A percentile compares a stretch with the other conserved stretches of the same genome.
phyloP scores from a whole-genome alignment of 371 early-diverging fungal species.

The Apophysomyces trapeziformis region DNA sequence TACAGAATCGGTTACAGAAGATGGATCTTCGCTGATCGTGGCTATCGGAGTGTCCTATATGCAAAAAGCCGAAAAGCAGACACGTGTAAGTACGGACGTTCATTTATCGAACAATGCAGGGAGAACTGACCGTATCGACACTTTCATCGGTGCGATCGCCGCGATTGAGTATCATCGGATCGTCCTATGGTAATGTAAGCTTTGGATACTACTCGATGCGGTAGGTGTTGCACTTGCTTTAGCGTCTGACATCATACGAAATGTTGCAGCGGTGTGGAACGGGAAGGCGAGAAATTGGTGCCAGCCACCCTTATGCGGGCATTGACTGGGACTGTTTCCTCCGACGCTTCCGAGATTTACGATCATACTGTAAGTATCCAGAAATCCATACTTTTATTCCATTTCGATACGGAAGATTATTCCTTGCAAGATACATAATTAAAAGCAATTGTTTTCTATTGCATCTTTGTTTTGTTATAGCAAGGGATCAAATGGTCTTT shows the following conservation, averaged over 20 bases:
- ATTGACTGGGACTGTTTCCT: neutral
- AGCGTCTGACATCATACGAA: neutral
- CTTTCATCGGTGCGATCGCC: neutral
- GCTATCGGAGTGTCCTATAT: neutral
- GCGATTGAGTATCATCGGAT: neutral
- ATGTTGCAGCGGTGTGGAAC: neutral
- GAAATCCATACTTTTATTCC: no score
- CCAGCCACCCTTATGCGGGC: slow-evolving; percentile 1
- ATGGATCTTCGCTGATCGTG: neutral
- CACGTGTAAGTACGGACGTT: neutral
- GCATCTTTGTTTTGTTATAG: no score
- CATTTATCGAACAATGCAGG: neutral
- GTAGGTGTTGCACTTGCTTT: neutral
- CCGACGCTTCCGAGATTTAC: neutral
- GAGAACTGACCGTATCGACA: neutral
- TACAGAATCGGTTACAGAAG: neutral
- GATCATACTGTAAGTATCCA: no score
- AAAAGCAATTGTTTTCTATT: no score
- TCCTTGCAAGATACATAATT: no score
- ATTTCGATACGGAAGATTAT: no score
- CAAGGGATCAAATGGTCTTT: no score
- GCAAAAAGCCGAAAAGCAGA: neutral
- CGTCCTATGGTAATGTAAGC: neutral
- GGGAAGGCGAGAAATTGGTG: neutral
- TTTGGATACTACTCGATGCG: neutral